These are phyloP conservation scores for Flaveria bidentis DNA, from an alignment of 129 eudicot species.

Conservation along the genomic window DNA sequence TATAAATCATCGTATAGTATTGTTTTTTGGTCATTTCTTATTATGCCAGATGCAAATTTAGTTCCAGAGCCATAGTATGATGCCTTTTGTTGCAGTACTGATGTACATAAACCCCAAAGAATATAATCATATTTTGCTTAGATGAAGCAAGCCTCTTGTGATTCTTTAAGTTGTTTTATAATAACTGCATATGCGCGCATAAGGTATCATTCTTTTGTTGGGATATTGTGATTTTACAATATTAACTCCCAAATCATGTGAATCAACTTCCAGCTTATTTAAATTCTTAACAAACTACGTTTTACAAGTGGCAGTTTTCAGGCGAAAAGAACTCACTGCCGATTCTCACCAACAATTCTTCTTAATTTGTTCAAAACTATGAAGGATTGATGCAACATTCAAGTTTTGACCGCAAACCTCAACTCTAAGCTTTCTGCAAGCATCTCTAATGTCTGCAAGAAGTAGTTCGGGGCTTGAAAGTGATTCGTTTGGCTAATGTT, in stretches of 20 bases:
- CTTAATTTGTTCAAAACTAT: slow-evolving; percentile 59
- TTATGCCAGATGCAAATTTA: slow-evolving; percentile 18
- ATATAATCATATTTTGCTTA: background rate
- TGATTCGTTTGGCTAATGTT: slow-evolving; percentile 41
- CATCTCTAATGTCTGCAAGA: slow-evolving; percentile 44
- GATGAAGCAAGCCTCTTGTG: background rate
- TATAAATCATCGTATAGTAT: slow-evolving; percentile 10
- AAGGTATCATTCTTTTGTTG: too few species aligned
- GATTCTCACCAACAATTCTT: slow-evolving; percentile 53
- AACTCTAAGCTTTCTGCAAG: slow-evolving; percentile 49
- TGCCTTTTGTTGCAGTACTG: slow-evolving; percentile 3
- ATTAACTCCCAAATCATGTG: slow-evolving; percentile 53
- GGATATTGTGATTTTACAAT: too few species aligned
- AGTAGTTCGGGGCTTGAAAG: slow-evolving; percentile 64
- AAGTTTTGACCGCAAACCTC: slow-evolving; percentile 61
- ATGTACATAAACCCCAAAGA: slow-evolving; percentile 9
- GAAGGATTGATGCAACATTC: slow-evolving; percentile 29
- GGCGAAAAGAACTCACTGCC: slow-evolving; percentile 87
- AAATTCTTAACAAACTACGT: slow-evolving; percentile 53
- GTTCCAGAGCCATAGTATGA: background rate
- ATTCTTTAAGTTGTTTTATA: background rate
- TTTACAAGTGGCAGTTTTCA: slow-evolving; percentile 56
- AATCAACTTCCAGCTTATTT: slow-evolving; percentile 37
- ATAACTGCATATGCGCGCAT: background rate
- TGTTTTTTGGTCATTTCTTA: background rate